Conservation (phyloP, 106 monocot species). For the Dioscorea zingiberensis region DNA sequence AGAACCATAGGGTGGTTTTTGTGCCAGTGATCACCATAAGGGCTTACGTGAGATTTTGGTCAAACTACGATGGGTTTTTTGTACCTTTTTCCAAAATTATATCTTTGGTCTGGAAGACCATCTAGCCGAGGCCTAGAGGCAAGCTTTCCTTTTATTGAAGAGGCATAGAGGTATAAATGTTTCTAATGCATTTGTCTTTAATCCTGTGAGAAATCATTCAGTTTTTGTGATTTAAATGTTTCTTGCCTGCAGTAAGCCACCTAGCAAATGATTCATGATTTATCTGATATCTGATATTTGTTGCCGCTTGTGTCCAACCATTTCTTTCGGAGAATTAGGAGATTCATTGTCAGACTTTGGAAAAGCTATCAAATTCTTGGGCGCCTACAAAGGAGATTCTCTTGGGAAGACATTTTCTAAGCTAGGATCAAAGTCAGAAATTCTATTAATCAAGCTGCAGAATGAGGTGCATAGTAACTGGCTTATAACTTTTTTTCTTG, state of each 20-base stretch:
- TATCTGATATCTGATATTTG: not conserved
- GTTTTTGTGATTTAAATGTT: not conserved
- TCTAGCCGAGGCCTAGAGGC: conserved; percentile 91
- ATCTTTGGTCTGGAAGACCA: conserved; percentile 91
- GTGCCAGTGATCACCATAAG: too few relatives aligned
- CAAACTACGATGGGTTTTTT: too few relatives aligned
- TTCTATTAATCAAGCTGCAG: conserved; percentile 72
- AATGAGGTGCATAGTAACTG: conserved; percentile 53
- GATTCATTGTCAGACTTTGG: conserved; percentile 93
- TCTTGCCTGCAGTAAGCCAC: too few relatives aligned
- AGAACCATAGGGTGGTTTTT: too few relatives aligned
- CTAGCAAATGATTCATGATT: not conserved
- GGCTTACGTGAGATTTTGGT: too few relatives aligned
- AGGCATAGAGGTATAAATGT: conserved; percentile 68
- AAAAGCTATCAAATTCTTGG: conserved; percentile 90
- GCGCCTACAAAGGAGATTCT: conserved; percentile 73
- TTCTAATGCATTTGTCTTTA: not conserved
- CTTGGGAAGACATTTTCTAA: conserved; percentile 88
- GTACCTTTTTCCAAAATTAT: too few relatives aligned
- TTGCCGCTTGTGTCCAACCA: not conserved
- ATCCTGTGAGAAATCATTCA: too few relatives aligned
- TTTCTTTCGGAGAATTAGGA: conserved; percentile 49
- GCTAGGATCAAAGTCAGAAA: conserved; percentile 77
- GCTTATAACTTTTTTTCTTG: not conserved
- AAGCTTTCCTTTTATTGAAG: conserved; percentile 92